Evolutionary conservation across 2,329 filamentous ascomycete species (phyloP).

Genomic region (Dothideomycetes sp.): DNA sequence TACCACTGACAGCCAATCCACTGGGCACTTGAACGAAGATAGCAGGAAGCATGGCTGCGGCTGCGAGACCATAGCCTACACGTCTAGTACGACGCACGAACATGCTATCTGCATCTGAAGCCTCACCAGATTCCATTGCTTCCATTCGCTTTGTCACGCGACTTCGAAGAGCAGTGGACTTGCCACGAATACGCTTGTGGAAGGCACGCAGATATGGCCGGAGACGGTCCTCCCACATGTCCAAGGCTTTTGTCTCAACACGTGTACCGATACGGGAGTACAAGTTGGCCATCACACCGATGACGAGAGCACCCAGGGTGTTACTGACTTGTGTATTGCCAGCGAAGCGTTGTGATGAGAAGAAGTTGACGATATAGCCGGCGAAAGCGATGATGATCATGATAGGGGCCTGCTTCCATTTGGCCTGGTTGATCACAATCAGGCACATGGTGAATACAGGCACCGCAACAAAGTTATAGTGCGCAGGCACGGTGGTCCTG

Average conservation of each 20-base stretch:
- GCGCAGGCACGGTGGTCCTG: slow-evolving; percentile 33
- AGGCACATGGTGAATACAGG: slow-evolving; percentile 64
- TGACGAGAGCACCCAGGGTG: slow-evolving; percentile 65
- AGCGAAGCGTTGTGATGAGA: slow-evolving; percentile 56
- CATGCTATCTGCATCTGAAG: slow-evolving; percentile 20
- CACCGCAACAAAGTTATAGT: slow-evolving; percentile 60
- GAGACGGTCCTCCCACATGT: slow-evolving; percentile 45
- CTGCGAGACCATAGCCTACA: slow-evolving; percentile 67
- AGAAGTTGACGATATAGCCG: slow-evolving; percentile 69
- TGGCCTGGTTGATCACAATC: slow-evolving; percentile 71
- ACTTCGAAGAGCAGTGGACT: slow-evolving; percentile 16
- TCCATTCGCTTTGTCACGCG: slow-evolving; percentile 20
- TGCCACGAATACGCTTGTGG: slow-evolving; percentile 25
- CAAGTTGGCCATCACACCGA: slow-evolving; percentile 69
- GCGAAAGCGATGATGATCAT: slow-evolving; percentile 67
- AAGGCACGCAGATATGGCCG: slow-evolving; percentile 27
- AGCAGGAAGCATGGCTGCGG: slow-evolving; percentile 74
- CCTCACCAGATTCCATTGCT: slow-evolving; percentile 14
- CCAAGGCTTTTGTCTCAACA: slow-evolving; percentile 46
- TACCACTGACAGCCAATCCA: slow-evolving; percentile 50
- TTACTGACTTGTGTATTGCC: slow-evolving; percentile 67
- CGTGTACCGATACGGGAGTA: slow-evolving; percentile 61
- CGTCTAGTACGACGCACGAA: slow-evolving; percentile 31
- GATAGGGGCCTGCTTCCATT: slow-evolving; percentile 66
- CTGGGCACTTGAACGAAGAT: slow-evolving; percentile 65